Evolutionary conservation across 2,329 filamentous ascomycete genomes (phyloP).

Genomic region (Fusarium incarnatum): DNA sequence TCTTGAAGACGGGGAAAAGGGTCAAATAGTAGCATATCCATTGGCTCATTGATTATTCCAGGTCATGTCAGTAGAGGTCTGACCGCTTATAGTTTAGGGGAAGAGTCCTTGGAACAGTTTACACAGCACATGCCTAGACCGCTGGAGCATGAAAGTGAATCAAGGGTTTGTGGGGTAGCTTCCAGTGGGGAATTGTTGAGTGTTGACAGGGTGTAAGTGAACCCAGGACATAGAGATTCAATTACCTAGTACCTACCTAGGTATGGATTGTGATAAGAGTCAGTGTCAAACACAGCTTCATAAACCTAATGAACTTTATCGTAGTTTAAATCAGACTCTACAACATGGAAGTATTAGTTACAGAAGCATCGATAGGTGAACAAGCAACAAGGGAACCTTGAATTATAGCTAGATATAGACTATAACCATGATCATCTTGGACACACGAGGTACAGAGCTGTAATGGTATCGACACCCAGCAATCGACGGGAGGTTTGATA

Average conservation of each 20-base stretch:
- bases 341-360: neutral
- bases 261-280: neutral
- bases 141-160: neutral
- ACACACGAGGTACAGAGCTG: too few relatives aligned
- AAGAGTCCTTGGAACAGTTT: too few relatives aligned
- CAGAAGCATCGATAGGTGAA: neutral
- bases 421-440: neutral
- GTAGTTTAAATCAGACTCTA: neutral
- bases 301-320: neutral
- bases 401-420: neutral
- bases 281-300: neutral
- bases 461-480: neutral
- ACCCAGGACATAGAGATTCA: neutral
- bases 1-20: neutral
- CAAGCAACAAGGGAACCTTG: neutral
- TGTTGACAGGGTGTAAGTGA: constrained; percentile 12
- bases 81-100: too few relatives aligned
- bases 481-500: neutral
- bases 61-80: neutral
- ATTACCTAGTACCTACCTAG: too few relatives aligned
- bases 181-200: constrained; percentile 27
- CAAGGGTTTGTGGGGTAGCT: constrained; percentile 30
- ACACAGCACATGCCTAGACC: neutral
- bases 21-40: neutral
- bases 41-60: neutral